Conservation (phyloP, 176 grass and related monocot genomes). For the Oryza nivara region DNA sequence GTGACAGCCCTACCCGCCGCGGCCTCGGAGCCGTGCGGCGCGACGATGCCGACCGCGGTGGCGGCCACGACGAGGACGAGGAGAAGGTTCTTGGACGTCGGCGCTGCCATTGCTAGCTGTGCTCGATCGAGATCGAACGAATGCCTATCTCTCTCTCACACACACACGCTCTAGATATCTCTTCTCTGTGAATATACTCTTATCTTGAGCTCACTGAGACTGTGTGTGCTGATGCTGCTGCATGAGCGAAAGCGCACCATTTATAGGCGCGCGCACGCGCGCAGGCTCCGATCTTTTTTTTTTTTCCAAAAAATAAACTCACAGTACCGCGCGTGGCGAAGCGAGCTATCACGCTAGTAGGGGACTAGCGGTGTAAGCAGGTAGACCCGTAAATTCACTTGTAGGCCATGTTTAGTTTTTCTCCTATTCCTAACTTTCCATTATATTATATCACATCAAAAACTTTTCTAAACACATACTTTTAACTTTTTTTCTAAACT, state of each 20-base stretch:
- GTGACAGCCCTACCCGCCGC: background rate
- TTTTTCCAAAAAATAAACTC: background rate
- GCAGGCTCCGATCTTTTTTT: background rate
- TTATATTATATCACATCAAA: no score
- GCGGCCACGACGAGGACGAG: slow-evolving; percentile 13
- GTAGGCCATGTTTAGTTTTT: no score
- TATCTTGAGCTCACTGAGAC: background rate
- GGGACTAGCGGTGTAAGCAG: no score
- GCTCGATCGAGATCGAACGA: background rate
- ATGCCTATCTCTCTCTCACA: background rate
- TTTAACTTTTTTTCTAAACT: no score
- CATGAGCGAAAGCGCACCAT: slow-evolving; percentile 12
- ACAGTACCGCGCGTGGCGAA: background rate
- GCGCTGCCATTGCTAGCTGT: slow-evolving; percentile 49
- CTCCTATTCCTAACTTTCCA: no score
- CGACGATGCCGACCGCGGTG: background rate
- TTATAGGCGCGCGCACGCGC: slow-evolving; percentile 42
- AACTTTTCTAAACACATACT: no score
- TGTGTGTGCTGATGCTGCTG: slow-evolving; percentile 12
- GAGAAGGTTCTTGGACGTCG: slow-evolving; percentile 27
- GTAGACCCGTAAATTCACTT: no score
- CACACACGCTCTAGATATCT: background rate
- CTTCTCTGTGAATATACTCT: background rate
- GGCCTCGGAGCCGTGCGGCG: slow-evolving; percentile 5
- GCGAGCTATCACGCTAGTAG: background rate